phyloP scores from a whole-genome alignment of 306 rosid genomes.

The Citrullus mucosospermus region DNA sequence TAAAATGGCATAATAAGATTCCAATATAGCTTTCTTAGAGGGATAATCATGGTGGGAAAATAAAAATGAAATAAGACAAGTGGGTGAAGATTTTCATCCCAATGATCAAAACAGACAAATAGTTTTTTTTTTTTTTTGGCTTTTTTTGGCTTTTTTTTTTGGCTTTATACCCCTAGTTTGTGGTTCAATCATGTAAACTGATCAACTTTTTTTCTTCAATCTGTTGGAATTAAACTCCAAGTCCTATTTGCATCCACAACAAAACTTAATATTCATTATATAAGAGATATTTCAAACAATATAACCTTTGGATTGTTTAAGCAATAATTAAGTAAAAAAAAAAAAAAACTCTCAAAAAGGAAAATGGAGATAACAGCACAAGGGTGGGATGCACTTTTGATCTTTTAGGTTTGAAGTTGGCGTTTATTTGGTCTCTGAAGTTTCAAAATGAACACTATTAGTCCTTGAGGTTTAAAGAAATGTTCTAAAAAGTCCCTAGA shows the following conservation, averaged over 20 bases:
- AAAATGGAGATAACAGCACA: no score
- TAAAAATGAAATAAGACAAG: not conserved
- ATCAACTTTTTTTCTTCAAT: no score
- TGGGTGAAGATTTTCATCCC: not conserved
- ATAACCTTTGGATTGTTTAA: no score
- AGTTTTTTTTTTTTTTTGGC: not conserved
- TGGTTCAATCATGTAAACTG: not conserved
- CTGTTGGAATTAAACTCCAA: not conserved
- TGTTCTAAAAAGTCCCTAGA: no score
- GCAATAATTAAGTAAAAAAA: no score
- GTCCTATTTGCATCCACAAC: not conserved
- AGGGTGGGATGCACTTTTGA: no score
- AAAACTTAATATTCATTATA: not conserved
- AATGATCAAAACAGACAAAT: not conserved
- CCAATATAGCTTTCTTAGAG: not conserved
- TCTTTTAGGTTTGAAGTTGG: no score
- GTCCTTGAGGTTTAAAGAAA: no score
- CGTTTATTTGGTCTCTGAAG: no score
- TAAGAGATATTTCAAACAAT: no score
- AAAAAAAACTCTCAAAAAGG: no score
- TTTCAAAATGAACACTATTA: no score
- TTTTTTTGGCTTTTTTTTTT: not conserved
- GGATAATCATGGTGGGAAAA: not conserved
- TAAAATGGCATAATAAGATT: conserved; percentile 5
- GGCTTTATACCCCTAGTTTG: not conserved